Evolutionary conservation across 345 rosid genomes (phyloP).

Genomic region (Citrus medica): DNA sequence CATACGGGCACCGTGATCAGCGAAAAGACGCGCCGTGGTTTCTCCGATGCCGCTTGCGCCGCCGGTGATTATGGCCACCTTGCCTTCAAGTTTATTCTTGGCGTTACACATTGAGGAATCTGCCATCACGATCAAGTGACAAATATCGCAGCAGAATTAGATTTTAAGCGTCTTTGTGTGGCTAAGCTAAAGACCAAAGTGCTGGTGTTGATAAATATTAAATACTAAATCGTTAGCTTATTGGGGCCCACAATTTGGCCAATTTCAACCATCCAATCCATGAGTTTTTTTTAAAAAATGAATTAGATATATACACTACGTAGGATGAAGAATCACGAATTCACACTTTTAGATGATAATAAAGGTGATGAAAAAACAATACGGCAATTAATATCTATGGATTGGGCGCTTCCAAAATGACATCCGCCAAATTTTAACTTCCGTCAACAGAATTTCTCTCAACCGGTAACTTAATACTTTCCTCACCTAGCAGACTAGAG

Average conservation of each 20-base stretch:
- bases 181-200: too few relatives aligned
- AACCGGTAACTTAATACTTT: too few relatives aligned
- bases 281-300: background rate
- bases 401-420: too few relatives aligned
- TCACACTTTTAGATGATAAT: too few relatives aligned
- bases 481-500: too few relatives aligned
- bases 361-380: too few relatives aligned
- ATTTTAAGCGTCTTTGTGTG: background rate
- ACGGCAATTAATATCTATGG: too few relatives aligned
- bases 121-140: background rate
- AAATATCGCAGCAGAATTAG: background rate
- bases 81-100: constrained; percentile 1
- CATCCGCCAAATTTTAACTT: too few relatives aligned
- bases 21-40: constrained; percentile 11
- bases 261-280: background rate
- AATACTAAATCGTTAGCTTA: background rate
- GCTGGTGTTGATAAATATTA: background rate
- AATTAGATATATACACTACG: background rate
- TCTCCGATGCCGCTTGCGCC: constrained; percentile 18
- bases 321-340: background rate
- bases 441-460: too few relatives aligned
- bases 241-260: background rate
- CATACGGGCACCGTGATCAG: constrained; percentile 18
- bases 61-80: constrained; percentile 14
- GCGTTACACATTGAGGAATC: background rate